Evolutionary conservation across 805 yeast genomes (phyloP).

Genomic region (Metschnikowia baotianmanensis): DNA sequence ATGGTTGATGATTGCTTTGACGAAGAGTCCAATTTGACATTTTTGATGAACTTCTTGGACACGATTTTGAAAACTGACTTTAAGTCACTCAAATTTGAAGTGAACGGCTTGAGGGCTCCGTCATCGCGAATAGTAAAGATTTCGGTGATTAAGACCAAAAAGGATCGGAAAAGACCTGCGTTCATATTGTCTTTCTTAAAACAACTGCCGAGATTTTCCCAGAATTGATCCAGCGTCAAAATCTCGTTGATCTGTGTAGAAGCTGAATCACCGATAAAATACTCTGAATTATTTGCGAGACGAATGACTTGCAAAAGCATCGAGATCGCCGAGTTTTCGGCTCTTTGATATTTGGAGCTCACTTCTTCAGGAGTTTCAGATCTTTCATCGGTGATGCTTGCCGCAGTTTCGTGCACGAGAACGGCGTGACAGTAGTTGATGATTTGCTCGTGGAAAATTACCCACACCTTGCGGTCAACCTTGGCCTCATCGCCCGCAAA

Average conservation of each 20-base stretch:
- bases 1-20: conserved; percentile 26
- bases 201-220: conserved; percentile 33
- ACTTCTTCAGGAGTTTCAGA: conserved; percentile 66
- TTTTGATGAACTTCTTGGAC: conserved; percentile 45
- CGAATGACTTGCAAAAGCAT: conserved; percentile 40
- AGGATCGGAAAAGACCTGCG: conserved; percentile 29
- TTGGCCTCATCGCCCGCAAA: conserved; percentile 55
- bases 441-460: conserved; percentile 53
- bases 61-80: conserved; percentile 37
- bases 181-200: conserved; percentile 27
- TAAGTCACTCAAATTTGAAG: conserved; percentile 15
- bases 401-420: conserved; percentile 54
- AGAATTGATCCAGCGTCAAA: conserved; percentile 28
- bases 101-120: conserved; percentile 18
- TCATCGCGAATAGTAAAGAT: conserved; percentile 13
- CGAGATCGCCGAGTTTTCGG: conserved; percentile 48
- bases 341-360: conserved; percentile 57
- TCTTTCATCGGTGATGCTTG: conserved; percentile 72
- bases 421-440: conserved; percentile 53
- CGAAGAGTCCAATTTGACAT: conserved; percentile 31
- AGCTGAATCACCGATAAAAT: conserved; percentile 13
- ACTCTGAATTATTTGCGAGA: conserved; percentile 19
- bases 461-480: conserved; percentile 54
- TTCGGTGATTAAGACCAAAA: conserved; percentile 11
- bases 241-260: conserved; percentile 21